Base-by-base conservation (phyloP, 495 filamentous ascomycete species). In the Neurospora sp. region DNA sequence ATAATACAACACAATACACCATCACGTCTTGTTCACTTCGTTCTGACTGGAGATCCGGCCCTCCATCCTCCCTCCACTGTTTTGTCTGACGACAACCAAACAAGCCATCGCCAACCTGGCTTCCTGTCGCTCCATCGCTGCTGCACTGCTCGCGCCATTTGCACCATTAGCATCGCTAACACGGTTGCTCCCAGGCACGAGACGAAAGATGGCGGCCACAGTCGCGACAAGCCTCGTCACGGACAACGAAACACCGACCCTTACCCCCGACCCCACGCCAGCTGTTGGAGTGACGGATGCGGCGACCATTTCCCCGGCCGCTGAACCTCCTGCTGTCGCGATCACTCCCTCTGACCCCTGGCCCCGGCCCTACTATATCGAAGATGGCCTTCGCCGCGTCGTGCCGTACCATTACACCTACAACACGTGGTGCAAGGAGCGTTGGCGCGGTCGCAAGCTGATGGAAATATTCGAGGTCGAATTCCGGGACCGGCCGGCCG, bases 401-500 rank as follows among this genome's bases (percentile, higher is more conserved):
- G 84, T 85, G n/a, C 95, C 94, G 6, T 98, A 98, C 78, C 87
- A 96, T 78, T 98, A 88, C 78, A 97, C 96, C 3, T 98, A 97
- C 82, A 97, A 97, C 77, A 97, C 94, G 3, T 93, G 89, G 81
- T 94, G 91, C 83, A 98, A 97, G 78, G 88, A 96, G 83, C 87
- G 94, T 81, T 97, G 93, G 94, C 87, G 93, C 71, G 92, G 89
- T 71, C 85, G 91, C 38, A 82, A 85, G 53, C 79, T 97, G 37
- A 83, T 96, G 68, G 92, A 97, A 40, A 90, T 97, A 65, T 97
- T 97, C 79, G 83, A 86, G 35, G 88, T 87, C 74, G 94, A 97
- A 80, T 97, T 98, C 79, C 87, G 94, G 72, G 94, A 99, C 83
- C 87, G 95, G 14, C 89, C 93, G 7, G 77, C 89, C 35, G 91